A percentile compares a stretch with the other conserved stretches of the same genome.
Conservation (phyloP, 2,329 filamentous ascomycete genomes). For the Microdochium bolleyi region DNA sequence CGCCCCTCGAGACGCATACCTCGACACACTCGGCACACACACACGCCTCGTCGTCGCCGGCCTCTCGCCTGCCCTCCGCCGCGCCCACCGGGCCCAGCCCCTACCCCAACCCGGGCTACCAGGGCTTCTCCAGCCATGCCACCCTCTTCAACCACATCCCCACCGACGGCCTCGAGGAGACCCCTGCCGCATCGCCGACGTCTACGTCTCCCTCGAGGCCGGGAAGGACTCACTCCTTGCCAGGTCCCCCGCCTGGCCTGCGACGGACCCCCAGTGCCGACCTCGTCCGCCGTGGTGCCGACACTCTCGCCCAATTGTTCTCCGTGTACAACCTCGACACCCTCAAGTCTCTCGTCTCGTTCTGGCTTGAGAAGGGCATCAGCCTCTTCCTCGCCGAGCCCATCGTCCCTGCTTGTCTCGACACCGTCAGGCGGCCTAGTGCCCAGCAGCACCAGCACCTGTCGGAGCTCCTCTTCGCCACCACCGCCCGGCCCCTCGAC, state of each 20-base stretch:
- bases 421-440: not conserved
- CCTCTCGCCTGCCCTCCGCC: not conserved
- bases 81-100: not conserved
- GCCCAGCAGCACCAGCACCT: not conserved
- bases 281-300: not conserved
- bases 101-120: constrained; percentile 14
- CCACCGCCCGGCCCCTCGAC: constrained; percentile 5
- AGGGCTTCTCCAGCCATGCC: constrained; percentile 11
- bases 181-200: not conserved
- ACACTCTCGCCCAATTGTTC: not conserved
- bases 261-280: not conserved
- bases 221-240: constrained; percentile 2
- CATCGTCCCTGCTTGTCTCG: not conserved
- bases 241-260: constrained; percentile 1
- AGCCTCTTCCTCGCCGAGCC: not conserved
- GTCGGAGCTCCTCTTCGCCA: constrained; percentile 1
- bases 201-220: not conserved
- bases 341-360: not conserved
- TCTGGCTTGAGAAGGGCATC: not conserved
- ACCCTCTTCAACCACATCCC: constrained; percentile 6
- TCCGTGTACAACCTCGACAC: not conserved
- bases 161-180: constrained; percentile 1
- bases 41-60: not conserved
- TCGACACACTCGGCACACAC: not conserved
- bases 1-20: not conserved